These are phyloP conservation scores for Prunus armeniaca DNA, from an alignment of 306 rosid genomes.

Conservation along the genomic window DNA sequence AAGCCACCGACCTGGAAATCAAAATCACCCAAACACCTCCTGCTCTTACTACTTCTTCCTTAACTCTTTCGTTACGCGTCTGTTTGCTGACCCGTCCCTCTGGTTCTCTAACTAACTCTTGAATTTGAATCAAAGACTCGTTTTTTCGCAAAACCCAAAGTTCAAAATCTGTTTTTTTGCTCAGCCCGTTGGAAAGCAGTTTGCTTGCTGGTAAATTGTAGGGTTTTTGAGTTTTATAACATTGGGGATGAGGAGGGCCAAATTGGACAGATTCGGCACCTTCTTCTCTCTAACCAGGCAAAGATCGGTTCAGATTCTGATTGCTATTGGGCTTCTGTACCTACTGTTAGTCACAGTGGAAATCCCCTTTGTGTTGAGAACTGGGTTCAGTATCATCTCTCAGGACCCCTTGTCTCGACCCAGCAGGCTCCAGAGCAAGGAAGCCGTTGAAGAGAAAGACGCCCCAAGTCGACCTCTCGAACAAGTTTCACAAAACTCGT, in stretches of 20 bases:
- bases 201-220: neutral
- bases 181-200: neutral
- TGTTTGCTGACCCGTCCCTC: conserved; percentile 23
- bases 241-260: conserved; percentile 60
- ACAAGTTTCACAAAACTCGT: conserved; percentile 39
- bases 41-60: neutral
- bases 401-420: conserved; percentile 41
- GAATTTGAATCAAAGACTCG: conserved; percentile 8
- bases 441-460: conserved; percentile 45
- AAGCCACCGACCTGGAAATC: conserved; percentile 28
- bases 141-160: conserved; percentile 1
- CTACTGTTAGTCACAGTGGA: conserved; percentile 54
- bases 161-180: neutral
- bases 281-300: conserved; percentile 51
- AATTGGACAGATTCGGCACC: conserved; percentile 37
- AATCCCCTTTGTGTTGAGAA: conserved; percentile 66
- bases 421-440: conserved; percentile 36
- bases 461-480: conserved; percentile 66
- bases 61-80: conserved; percentile 12
- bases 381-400: conserved; percentile 40
- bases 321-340: conserved; percentile 51
- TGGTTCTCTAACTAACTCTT: neutral
- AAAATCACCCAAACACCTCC: neutral
- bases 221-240: neutral
- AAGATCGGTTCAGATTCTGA: conserved; percentile 68